Conservation (phyloP, 495 filamentous ascomycete species). For the Pyronema omphalodes region DNA sequence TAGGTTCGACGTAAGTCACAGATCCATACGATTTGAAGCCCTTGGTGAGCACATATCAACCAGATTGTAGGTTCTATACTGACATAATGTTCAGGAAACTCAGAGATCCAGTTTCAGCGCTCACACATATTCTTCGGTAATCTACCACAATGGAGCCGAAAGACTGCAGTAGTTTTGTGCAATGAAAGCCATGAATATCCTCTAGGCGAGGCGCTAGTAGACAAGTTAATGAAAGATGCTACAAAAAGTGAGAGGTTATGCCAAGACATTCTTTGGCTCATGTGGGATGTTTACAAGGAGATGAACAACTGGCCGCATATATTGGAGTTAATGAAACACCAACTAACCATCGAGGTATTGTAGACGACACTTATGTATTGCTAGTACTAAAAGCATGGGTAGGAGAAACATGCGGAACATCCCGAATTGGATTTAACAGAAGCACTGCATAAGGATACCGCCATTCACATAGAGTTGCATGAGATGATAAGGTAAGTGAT, state of each 20-base stretch:
- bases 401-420: background rate
- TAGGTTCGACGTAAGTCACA: too few species aligned
- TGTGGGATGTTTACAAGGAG: background rate
- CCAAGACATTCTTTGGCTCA: background rate
- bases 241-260: background rate
- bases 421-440: background rate
- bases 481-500: background rate
- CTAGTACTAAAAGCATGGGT: background rate
- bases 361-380: background rate
- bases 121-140: background rate
- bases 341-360: background rate
- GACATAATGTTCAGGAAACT: background rate
- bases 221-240: background rate
- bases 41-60: too few species aligned
- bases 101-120: background rate
- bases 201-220: background rate
- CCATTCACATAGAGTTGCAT: background rate
- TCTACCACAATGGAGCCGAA: background rate
- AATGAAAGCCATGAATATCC: background rate
- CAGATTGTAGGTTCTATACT: too few species aligned
- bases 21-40: too few species aligned
- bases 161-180: background rate
- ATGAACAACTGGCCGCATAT: background rate
- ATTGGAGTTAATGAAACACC: background rate
- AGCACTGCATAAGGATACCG: background rate